Evolutionary conservation across 441 rosid genomes (phyloP).

Genomic region (Francoa sonchifolia): DNA sequence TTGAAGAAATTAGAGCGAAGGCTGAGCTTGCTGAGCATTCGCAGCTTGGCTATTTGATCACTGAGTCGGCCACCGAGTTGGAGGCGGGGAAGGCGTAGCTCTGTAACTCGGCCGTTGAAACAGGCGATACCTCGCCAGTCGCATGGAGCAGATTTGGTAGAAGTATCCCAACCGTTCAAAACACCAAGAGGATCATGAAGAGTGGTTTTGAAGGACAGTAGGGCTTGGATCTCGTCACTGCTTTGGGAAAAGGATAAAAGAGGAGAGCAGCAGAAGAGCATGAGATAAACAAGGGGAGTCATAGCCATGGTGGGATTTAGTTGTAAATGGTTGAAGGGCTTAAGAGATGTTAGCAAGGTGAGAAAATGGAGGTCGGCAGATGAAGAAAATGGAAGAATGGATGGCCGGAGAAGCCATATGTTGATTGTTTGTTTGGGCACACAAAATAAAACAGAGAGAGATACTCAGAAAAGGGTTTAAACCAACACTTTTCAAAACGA

Average conservation of each 20-base stretch:
- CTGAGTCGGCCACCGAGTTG: constrained; percentile 58
- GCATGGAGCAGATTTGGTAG: constrained; percentile 18
- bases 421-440: too few relatives aligned
- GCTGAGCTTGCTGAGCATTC: constrained; percentile 48
- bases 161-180: constrained; percentile 12
- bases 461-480: too few relatives aligned
- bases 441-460: too few relatives aligned
- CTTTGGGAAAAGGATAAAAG: background rate
- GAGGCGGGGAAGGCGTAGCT: constrained; percentile 27
- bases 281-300: constrained; percentile 2
- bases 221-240: constrained; percentile 8
- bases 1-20: constrained; percentile 68
- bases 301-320: constrained; percentile 4
- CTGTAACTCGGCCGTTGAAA: constrained; percentile 13
- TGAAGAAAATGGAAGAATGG: too few relatives aligned
- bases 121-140: constrained; percentile 20
- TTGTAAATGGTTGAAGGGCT: too few relatives aligned
- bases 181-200: constrained; percentile 15
- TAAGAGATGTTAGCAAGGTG: too few relatives aligned
- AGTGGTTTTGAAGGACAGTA: constrained; percentile 9
- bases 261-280: background rate
- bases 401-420: too few relatives aligned
- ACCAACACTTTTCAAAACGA: too few relatives aligned
- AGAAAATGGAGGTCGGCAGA: too few relatives aligned
- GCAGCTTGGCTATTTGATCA: constrained; percentile 41